Percentiles rank a stretch among this genome's conserved stretches.
Conservation (phyloP, 2,329 filamentous ascomycete species). For the Fusarium sp. region DNA sequence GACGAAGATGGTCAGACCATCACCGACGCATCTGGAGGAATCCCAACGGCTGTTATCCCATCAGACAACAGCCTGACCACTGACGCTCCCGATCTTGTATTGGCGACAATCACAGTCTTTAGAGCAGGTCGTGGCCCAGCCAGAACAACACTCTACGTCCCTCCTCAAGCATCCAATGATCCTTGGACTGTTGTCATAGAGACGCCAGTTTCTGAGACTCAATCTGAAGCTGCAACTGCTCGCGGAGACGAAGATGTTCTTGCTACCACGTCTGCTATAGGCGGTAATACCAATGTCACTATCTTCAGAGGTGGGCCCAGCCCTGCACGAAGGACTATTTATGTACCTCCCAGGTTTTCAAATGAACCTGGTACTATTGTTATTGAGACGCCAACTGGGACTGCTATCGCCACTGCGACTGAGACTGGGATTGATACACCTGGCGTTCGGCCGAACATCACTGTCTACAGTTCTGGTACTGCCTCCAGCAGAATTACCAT, state of each 20-base stretch:
- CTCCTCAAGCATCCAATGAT: background rate
- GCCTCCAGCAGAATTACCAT: background rate
- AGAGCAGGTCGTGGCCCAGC: background rate
- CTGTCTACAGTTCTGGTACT: background rate
- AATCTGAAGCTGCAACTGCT: constrained; percentile 9
- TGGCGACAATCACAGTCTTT: constrained; percentile 15
- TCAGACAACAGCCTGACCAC: background rate
- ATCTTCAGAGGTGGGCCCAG: background rate
- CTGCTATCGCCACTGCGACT: background rate
- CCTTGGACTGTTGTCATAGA: constrained; percentile 10
- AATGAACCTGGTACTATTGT: constrained; percentile 9
- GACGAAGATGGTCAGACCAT: background rate
- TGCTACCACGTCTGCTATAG: background rate
- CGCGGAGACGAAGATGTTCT: background rate
- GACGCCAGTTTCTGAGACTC: constrained; percentile 3
- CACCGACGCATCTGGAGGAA: background rate
- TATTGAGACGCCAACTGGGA: background rate
- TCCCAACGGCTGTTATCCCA: background rate
- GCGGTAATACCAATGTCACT: constrained; percentile 6
- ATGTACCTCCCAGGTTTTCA: background rate
- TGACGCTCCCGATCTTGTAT: background rate
- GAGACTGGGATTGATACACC: background rate
- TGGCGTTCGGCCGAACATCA: background rate
- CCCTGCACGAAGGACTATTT: background rate
- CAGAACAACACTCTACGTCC: constrained; percentile 3